These are phyloP conservation scores for Arthrinium phaeospermum DNA, from an alignment of 2,329 filamentous ascomycete species.

Conservation along the genomic window DNA sequence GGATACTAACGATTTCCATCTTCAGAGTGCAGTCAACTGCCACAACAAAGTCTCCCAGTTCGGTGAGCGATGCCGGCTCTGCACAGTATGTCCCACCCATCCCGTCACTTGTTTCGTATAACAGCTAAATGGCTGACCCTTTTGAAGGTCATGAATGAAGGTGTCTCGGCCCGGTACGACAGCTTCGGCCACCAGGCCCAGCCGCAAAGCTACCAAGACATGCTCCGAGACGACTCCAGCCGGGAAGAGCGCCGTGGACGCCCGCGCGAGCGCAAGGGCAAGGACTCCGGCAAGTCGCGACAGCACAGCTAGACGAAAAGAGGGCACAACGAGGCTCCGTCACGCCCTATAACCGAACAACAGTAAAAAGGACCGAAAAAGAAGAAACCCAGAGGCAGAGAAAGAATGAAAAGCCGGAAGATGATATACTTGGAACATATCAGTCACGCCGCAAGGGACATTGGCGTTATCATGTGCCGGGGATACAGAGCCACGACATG, in stretches of 20 bases:
- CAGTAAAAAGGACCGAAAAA: not conserved
- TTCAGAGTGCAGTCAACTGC: conserved; percentile 35
- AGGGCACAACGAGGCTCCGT: not conserved
- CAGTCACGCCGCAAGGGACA: not conserved
- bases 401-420: not conserved
- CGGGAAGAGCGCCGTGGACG: conserved; percentile 25
- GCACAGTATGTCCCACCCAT: conserved; percentile 30
- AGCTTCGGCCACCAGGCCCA: conserved; percentile 16
- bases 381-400: not conserved
- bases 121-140: not conserved
- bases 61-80: conserved; percentile 36
- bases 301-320: conserved; percentile 14
- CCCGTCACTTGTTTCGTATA: not conserved
- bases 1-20: not conserved
- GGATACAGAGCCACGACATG: not conserved
- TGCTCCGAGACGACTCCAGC: conserved; percentile 23
- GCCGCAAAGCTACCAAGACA: conserved; percentile 19
- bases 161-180: conserved; percentile 29
- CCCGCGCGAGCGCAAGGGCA: conserved; percentile 21
- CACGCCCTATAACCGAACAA: not conserved
- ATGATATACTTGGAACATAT: not conserved
- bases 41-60: conserved; percentile 37
- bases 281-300: conserved; percentile 13
- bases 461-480: not conserved
- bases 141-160: conserved; percentile 36